Conservation (phyloP, 805 yeast species). For the Teunomyces kruisii region DNA sequence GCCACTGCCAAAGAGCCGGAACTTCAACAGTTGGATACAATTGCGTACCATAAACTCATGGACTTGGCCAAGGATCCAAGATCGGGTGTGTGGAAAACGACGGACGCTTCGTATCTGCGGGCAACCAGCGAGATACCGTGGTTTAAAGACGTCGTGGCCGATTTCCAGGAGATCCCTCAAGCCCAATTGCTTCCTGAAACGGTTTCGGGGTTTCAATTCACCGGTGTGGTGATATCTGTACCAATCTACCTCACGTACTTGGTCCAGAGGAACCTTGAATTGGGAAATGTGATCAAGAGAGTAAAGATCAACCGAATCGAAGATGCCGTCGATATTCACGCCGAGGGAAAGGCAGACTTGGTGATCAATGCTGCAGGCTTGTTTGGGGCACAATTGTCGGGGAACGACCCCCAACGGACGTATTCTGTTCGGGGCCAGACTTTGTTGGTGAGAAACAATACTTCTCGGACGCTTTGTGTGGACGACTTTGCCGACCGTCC, state of each 20-base stretch:
- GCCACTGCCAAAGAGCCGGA: constrained; percentile 40
- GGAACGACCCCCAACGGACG: constrained; percentile 40
- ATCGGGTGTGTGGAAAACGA: constrained; percentile 38
- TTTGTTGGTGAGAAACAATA: constrained; percentile 48
- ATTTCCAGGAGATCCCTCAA: constrained; percentile 31
- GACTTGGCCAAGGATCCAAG: constrained; percentile 49
- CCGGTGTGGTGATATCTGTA: constrained; percentile 60
- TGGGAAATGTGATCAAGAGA: constrained; percentile 52
- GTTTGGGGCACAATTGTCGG: constrained; percentile 42
- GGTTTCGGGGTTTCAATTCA: constrained; percentile 46
- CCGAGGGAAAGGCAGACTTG: constrained; percentile 34
- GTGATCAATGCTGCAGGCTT: constrained; percentile 63
- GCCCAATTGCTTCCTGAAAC: constrained; percentile 43
- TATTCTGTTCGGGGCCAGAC: constrained; percentile 64
- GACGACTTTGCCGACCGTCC: constrained; percentile 30
- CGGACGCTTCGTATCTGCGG: constrained; percentile 13
- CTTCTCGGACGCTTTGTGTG: constrained; percentile 29
- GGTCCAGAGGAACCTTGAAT: constrained; percentile 40
- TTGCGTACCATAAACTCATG: constrained; percentile 48
- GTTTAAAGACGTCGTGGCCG: constrained; percentile 47
- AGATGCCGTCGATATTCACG: constrained; percentile 40
- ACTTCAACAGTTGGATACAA: constrained; percentile 38
- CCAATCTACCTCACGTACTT: constrained; percentile 56
- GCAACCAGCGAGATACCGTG: constrained; percentile 32
- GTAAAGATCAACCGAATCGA: constrained; percentile 41